Percentiles rank a stretch among this genome's conserved stretches.
These are phyloP conservation scores for Nemania abortiva DNA, from an alignment of 2,329 filamentous ascomycete genomes.

Conservation along the genomic window DNA sequence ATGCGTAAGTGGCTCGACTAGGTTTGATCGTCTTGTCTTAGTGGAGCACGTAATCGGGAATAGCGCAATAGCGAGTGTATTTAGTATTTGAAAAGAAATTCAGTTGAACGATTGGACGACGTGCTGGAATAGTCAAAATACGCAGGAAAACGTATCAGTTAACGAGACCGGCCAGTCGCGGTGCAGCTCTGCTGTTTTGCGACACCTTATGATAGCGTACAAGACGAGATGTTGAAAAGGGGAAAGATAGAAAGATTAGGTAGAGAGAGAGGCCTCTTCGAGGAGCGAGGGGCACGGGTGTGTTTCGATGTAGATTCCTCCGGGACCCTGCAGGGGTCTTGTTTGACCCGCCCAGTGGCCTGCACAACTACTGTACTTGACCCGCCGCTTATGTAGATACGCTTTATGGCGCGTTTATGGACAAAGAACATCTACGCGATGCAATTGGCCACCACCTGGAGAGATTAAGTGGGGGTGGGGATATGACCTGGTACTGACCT, in stretches of 20 bases:
- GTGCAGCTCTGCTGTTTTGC: conserved; percentile 30
- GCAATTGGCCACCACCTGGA: conserved; percentile 21
- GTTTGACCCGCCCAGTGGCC: conserved; percentile 31
- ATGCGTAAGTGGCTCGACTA: conserved; percentile 20
- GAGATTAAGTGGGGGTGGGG: background rate
- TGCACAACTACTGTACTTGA: background rate
- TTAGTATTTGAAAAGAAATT: conserved; percentile 9
- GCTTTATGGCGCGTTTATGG: conserved; percentile 4
- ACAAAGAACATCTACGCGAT: background rate
- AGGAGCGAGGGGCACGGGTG: conserved; percentile 18
- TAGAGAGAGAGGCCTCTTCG: conserved; percentile 28
- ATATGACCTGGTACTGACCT: background rate
- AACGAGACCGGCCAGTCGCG: conserved; percentile 31
- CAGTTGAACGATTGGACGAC: conserved; percentile 38
- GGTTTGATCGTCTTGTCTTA: conserved; percentile 39
- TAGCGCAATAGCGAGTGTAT: conserved; percentile 17
- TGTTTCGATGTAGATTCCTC: conserved; percentile 24
- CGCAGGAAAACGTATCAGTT: conserved; percentile 16
- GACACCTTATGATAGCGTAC: conserved; percentile 22
- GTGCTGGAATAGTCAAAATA: conserved; percentile 22
- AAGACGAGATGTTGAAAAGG: conserved; percentile 22
- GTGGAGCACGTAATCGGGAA: conserved; percentile 4
- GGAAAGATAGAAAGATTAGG: conserved; percentile 8
- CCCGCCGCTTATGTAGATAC: background rate
- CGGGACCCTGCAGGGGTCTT: conserved; percentile 22